Percentiles rank a stretch among this genome's conserved stretches.
These are phyloP conservation scores for Solanum chiquidenum DNA, from an alignment of 257 asterid species.

Conservation along the genomic window DNA sequence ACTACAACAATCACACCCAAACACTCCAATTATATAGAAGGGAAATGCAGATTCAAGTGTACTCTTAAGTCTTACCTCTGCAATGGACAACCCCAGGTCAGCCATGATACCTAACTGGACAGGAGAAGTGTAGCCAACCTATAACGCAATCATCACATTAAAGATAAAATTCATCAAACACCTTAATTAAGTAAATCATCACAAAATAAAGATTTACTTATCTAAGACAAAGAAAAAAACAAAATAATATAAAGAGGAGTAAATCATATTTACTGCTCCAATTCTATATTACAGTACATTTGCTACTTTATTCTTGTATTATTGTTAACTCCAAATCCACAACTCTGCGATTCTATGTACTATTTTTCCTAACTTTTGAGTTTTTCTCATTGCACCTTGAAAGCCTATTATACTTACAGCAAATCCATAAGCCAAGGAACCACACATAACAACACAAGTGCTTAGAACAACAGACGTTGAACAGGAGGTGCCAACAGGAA, in stretches of 20 bases:
- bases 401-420: slow-evolving; percentile 9
- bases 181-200: neutral
- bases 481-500: neutral
- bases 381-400: neutral
- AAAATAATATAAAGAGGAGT: no score
- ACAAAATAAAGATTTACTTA: neutral
- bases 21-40: neutral
- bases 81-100: slow-evolving; percentile 14
- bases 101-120: slow-evolving; percentile 11
- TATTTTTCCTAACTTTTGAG: no score
- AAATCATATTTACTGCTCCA: neutral
- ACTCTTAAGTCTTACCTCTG: slow-evolving; percentile 4
- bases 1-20: neutral
- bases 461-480: neutral
- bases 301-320: neutral
- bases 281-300: neutral
- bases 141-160: neutral
- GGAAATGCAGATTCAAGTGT: neutral
- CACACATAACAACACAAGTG: slow-evolving; percentile 7
- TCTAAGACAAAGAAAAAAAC: neutral
- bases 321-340: neutral
- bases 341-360: neutral
- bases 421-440: slow-evolving; percentile 12
- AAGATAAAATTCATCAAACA: neutral
- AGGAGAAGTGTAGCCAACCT: slow-evolving; percentile 17